Percentiles rank a stretch among this genome's conserved stretches.
These are phyloP conservation scores for Blastomyces parvus DNA, from an alignment of 2,329 filamentous ascomycete species.

Conservation along the genomic window DNA sequence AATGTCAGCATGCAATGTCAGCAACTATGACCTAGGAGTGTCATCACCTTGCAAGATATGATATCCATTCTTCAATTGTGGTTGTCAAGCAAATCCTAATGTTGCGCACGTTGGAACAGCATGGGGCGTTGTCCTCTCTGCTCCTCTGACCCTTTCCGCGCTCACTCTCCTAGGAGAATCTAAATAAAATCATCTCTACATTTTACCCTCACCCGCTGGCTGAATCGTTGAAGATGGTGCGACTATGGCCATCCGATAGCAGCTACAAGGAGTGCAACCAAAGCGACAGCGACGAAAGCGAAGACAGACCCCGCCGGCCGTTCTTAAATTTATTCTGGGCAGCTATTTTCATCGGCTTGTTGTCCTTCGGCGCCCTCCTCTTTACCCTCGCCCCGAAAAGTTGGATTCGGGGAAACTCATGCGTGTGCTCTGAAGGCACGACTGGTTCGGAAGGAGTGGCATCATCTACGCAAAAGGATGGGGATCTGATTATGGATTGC, in stretches of 20 bases:
- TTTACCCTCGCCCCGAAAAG: background rate
- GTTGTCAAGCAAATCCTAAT: background rate
- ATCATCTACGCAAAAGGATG: background rate
- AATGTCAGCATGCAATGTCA: background rate
- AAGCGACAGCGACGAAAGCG: background rate
- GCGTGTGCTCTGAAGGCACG: background rate
- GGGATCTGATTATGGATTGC: conserved; percentile 3
- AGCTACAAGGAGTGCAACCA: conserved; percentile 1
- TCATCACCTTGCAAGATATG: background rate
- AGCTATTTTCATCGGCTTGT: background rate
- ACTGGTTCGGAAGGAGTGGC: background rate
- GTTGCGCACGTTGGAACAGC: background rate
- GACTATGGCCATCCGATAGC: background rate
- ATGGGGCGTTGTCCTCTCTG: background rate
- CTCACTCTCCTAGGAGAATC: background rate
- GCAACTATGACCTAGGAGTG: background rate
- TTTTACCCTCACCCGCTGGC: background rate
- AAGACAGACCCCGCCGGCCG: background rate
- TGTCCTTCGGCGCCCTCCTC: background rate
- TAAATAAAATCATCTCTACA: background rate
- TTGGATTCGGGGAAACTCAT: background rate
- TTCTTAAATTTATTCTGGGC: background rate
- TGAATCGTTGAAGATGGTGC: conserved; percentile 1
- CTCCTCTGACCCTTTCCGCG: background rate
- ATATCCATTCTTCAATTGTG: background rate